Base-by-base conservation (phyloP, 2,329 filamentous ascomycete genomes). In the Dendryphion nanum region DNA sequence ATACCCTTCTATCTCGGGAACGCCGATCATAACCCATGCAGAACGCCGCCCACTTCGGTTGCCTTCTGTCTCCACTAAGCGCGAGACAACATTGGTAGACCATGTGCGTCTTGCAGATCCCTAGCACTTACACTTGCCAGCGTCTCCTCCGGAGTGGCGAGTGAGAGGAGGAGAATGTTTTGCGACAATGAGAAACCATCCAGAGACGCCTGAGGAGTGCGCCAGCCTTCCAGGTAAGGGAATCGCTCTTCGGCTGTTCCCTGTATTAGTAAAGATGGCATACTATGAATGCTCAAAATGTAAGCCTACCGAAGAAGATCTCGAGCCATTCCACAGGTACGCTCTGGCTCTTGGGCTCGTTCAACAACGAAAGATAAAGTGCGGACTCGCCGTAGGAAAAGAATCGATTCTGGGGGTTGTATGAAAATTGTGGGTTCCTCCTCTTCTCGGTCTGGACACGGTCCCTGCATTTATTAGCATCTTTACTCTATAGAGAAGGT, bases 241-340 rank as follows among this genome's bases (percentile, higher is more conserved):
- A 56, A 33, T 8, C 53, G 46, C 24, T 58, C 53, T 21, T 58
- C 28, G 13, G 38, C 55, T 58, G 23, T 5, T n/a, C 17, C 32
- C 8, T 18, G 30, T 37, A 26, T 42, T 33, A 17, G 29, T 15
- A 19, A 40, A 18, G n/a, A 12, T 15, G n/a, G 12, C 7, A 2
- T 13, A 28, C 6, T 26, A 8, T n/a, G 10, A 14, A 8, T 30
- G 15, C 16, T 30, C 29, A 30, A 12, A 10, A n/a, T n/a, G 29
- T 7, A 36, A 2, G 47, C 50, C 43, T 37, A 58, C 56, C 33
- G 36, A 60, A 60, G 14, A 59, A 44, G 7, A 54, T 38, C 30
- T 54, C 51, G n/a, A 60, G 36, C 24, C 35, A 57, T 0, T 50
- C 38, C 17, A 56, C 12, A 6, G 45, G 38, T 4, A 42, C 40